phyloP scores from a whole-genome alignment of 345 rosid genomes.

The Linum usitatissimum region DNA sequence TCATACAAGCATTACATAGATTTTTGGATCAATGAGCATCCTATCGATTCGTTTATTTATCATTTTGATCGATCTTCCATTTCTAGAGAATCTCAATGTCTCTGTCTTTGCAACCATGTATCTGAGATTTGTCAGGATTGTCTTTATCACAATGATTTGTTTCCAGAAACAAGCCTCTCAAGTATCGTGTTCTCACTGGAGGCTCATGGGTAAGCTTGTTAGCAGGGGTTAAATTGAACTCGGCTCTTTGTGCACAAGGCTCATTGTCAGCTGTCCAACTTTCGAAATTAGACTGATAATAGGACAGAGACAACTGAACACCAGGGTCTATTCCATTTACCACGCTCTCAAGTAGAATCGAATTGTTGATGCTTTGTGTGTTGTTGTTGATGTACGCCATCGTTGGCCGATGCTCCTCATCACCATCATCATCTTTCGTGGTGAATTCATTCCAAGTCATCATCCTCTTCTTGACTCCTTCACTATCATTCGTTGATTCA shows the following conservation, averaged over 20 bases:
- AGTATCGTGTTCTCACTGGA: conserved; percentile 54
- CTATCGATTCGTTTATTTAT: too few species aligned
- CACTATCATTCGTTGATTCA: conserved; percentile 46
- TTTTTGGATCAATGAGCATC: too few species aligned
- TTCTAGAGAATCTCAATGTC: too few species aligned
- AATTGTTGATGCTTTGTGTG: conserved; percentile 57
- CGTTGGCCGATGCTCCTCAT: conserved; percentile 6
- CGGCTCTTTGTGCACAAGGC: conserved; percentile 24
- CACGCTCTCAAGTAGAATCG: conserved; percentile 45
- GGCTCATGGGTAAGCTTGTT: conserved; percentile 49
- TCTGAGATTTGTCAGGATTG: conserved; percentile 56
- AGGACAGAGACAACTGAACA: conserved; percentile 33
- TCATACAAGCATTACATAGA: too few species aligned
- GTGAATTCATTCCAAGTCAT: conserved; percentile 15
- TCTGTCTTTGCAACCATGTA: conserved; percentile 42
- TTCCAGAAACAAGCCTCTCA: conserved; percentile 69
- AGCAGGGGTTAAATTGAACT: conserved; percentile 27
- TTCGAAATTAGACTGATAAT: conserved; percentile 15
- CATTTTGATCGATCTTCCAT: too few species aligned
- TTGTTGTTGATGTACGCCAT: conserved; percentile 57
- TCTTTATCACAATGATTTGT: conserved; percentile 55
- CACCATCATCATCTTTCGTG: too few species aligned
- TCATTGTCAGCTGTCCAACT: conserved; percentile 17
- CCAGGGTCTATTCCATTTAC: conserved; percentile 56
- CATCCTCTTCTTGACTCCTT: conserved; percentile 25